A percentile compares a stretch with the other conserved stretches of the same genome.
phyloP scores from a whole-genome alignment of 805 yeast species.

The Yamadazyma sp. region DNA sequence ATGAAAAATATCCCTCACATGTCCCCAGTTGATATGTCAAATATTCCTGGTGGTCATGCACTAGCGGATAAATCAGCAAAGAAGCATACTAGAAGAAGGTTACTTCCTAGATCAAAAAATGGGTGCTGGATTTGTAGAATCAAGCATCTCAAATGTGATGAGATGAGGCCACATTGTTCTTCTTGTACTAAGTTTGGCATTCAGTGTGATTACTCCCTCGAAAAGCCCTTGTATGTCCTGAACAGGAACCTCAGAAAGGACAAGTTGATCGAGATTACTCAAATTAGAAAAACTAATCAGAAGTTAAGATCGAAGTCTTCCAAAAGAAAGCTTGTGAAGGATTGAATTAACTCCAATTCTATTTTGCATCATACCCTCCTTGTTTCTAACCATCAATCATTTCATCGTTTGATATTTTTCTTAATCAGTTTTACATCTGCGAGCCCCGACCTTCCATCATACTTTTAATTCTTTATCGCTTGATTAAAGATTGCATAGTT shows the following conservation, averaged over 20 bases:
- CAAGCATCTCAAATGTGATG: conserved; percentile 47
- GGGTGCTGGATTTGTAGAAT: conserved; percentile 51
- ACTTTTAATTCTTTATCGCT: conserved; percentile 3
- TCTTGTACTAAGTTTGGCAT: conserved; percentile 42
- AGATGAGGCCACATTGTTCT: conserved; percentile 35
- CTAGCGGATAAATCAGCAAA: conserved; percentile 19
- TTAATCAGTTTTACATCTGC: too few species aligned
- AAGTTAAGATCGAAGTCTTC: conserved; percentile 10
- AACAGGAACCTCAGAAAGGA: conserved; percentile 33
- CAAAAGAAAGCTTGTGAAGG: conserved; percentile 3
- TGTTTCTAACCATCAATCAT: too few species aligned
- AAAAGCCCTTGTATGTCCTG: conserved; percentile 40
- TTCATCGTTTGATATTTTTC: conserved; percentile 1
- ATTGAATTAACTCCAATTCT: too few species aligned
- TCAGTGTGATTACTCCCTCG: conserved; percentile 39
- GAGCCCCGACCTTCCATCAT: too few species aligned
- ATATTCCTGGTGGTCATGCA: background rate
- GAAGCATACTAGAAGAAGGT: conserved; percentile 39
- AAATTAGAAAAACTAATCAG: conserved; percentile 24
- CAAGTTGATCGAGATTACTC: conserved; percentile 33
- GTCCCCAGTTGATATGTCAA: background rate
- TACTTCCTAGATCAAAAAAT: conserved; percentile 40
- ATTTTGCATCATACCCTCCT: too few species aligned
- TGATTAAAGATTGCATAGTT: conserved; percentile 5
- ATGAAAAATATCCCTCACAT: background rate